A percentile compares a stretch with the other conserved stretches of the same genome.
These are phyloP conservation scores for Boletus rubescentipes DNA, from an alignment of 768 basidiomycete genomes.

Conservation along the genomic window DNA sequence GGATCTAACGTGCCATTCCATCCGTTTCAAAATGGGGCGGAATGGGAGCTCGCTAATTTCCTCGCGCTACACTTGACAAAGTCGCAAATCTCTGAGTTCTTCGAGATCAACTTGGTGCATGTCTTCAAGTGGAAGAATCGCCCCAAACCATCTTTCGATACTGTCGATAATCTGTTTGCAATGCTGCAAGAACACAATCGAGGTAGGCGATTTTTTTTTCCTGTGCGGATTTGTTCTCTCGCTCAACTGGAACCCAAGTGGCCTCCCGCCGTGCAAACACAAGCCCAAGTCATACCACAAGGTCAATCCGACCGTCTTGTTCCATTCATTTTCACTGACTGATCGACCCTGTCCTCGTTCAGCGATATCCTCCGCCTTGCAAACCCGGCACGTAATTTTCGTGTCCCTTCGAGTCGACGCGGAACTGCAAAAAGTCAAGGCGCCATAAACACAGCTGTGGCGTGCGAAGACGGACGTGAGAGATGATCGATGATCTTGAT, in stretches of 20 bases:
- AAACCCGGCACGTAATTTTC: conserved; percentile 77
- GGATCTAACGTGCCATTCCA: no score
- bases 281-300: conserved; percentile 72
- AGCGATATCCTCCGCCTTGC: conserved; percentile 76
- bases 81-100: no score
- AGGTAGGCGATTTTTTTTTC: conserved; percentile 46
- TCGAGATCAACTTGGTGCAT: no score
- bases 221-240: neutral
- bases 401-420: conserved; percentile 71
- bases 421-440: conserved; percentile 75
- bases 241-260: conserved; percentile 66
- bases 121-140: no score
- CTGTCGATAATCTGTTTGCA: no score
- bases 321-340: neutral
- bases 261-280: conserved; percentile 58
- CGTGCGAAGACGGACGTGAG: conserved; percentile 75
- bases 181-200: conserved; percentile 81
- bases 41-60: no score
- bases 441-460: conserved; percentile 75
- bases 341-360: neutral
- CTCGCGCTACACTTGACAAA: no score
- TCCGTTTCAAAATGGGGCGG: no score
- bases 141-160: no score
- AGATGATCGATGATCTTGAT: conserved; percentile 61
- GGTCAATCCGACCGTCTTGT: conserved; percentile 42